These are phyloP conservation scores for Pneumocystis wakefieldiae DNA, from an alignment of 1,139 yeast genomes.

Conservation along the genomic window DNA sequence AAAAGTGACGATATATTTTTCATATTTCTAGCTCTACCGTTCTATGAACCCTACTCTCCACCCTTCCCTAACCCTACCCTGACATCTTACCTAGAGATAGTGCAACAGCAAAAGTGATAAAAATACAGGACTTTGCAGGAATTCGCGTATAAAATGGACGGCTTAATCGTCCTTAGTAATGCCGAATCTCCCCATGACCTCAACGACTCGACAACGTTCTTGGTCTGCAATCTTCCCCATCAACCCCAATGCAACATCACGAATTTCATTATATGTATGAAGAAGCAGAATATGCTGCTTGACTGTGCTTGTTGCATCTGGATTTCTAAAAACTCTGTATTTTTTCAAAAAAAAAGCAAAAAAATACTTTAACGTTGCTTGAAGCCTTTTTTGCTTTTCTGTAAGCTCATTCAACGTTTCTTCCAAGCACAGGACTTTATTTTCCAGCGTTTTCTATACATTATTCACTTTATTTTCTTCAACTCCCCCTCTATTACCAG, in stretches of 20 bases:
- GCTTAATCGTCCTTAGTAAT: conserved; percentile 21
- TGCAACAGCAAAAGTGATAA: too few relatives aligned
- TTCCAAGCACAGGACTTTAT: not conserved
- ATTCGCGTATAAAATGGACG: not conserved
- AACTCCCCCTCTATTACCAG: too few relatives aligned
- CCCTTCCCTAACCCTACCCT: too few relatives aligned
- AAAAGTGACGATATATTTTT: too few relatives aligned
- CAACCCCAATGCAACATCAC: conserved; percentile 36
- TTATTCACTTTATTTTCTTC: not conserved
- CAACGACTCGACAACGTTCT: conserved; percentile 30
- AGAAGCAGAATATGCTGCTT: conserved; percentile 17
- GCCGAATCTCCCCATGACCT: conserved; percentile 29
- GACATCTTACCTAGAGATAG: too few relatives aligned
- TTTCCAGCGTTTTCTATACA: not conserved
- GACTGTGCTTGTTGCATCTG: not conserved
- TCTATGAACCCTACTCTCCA: too few relatives aligned
- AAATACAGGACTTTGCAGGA: too few relatives aligned
- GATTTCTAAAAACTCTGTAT: not conserved
- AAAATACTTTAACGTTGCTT: not conserved
- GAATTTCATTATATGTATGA: conserved; percentile 33
- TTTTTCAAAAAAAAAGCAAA: not conserved
- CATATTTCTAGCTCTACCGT: too few relatives aligned
- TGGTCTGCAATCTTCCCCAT: conserved; percentile 39
- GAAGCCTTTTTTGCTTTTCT: not conserved
- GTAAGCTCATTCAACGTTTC: not conserved